A percentile compares a stretch with the other conserved stretches of the same genome.
Conservation (phyloP, 2,329 filamentous ascomycete species). For the Apiospora marii region DNA sequence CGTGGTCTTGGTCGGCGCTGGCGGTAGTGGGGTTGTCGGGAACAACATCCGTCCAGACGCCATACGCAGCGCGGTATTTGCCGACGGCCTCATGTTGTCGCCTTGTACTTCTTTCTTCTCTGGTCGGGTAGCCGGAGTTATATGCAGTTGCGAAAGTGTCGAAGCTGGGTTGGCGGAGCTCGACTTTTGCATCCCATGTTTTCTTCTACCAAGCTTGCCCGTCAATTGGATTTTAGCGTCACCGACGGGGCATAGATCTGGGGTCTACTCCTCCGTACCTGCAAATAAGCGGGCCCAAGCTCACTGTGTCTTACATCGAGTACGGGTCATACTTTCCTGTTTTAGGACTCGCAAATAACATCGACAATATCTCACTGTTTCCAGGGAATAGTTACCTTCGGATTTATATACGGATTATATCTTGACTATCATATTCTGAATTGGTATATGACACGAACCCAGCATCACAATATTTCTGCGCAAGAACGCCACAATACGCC, state of each 20-base stretch:
- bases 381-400: too few relatives aligned
- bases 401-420: too few relatives aligned
- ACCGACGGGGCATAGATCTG: conserved; percentile 6
- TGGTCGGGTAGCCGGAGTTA: not conserved
- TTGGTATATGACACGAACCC: not conserved
- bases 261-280: not conserved
- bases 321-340: not conserved
- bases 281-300: not conserved
- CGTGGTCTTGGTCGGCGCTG: not conserved
- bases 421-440: too few relatives aligned
- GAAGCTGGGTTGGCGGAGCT: not conserved
- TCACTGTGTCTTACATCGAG: not conserved
- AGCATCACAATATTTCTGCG: not conserved
- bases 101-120: not conserved
- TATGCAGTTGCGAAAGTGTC: not conserved
- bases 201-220: not conserved
- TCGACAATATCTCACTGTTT: not conserved
- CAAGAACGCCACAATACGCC: not conserved
- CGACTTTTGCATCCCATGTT: not conserved
- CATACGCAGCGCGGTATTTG: not conserved
- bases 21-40: conserved; percentile 1
- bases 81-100: conserved; percentile 2
- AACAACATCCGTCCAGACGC: conserved; percentile 7
- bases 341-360: not conserved
- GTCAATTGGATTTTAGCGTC: not conserved